Evolutionary conservation across 2,329 filamentous ascomycete genomes (phyloP).

Genomic region (Trichoderma koningiopsis): DNA sequence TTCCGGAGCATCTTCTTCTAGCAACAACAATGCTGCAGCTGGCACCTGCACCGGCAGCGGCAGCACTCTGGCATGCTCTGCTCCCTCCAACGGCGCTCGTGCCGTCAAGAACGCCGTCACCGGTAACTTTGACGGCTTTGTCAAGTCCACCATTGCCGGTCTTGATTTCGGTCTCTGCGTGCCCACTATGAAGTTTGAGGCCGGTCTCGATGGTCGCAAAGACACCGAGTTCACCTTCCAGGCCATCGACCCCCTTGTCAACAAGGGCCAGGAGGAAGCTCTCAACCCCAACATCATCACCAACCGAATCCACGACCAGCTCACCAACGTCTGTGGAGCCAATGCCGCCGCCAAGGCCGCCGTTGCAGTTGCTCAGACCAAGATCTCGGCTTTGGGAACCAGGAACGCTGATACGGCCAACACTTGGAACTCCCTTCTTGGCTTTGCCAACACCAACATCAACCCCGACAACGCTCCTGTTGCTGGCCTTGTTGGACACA

Average conservation of each 20-base stretch:
- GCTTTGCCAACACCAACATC: slow-evolving; percentile 11
- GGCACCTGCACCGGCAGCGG: slow-evolving; percentile 7
- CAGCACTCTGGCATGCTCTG: neutral
- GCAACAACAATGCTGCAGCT: neutral
- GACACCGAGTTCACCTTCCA: slow-evolving; percentile 17
- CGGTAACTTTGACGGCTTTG: slow-evolving; percentile 16
- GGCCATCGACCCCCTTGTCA: slow-evolving; percentile 11
- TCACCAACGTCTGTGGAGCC: slow-evolving; percentile 16
- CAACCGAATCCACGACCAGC: slow-evolving; percentile 16
- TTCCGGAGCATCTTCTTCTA: neutral
- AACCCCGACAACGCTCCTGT: slow-evolving; percentile 16
- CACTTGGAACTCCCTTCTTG: slow-evolving; percentile 16
- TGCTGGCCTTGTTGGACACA: slow-evolving; percentile 7
- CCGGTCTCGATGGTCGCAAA: slow-evolving; percentile 6
- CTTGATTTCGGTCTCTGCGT: slow-evolving; percentile 16
- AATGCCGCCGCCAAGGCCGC: slow-evolving; percentile 21
- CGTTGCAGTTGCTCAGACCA: neutral
- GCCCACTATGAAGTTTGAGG: slow-evolving; percentile 14
- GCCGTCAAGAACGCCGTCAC: slow-evolving; percentile 16
- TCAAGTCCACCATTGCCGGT: neutral
- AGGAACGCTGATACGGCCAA: slow-evolving; percentile 13
- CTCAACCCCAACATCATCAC: slow-evolving; percentile 22
- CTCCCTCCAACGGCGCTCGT: neutral
- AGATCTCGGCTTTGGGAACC: slow-evolving; percentile 8
- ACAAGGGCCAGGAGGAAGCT: slow-evolving; percentile 13